These are phyloP conservation scores for Clarireedia paspali DNA, from an alignment of 2,329 filamentous ascomycete genomes.

Conservation along the genomic window DNA sequence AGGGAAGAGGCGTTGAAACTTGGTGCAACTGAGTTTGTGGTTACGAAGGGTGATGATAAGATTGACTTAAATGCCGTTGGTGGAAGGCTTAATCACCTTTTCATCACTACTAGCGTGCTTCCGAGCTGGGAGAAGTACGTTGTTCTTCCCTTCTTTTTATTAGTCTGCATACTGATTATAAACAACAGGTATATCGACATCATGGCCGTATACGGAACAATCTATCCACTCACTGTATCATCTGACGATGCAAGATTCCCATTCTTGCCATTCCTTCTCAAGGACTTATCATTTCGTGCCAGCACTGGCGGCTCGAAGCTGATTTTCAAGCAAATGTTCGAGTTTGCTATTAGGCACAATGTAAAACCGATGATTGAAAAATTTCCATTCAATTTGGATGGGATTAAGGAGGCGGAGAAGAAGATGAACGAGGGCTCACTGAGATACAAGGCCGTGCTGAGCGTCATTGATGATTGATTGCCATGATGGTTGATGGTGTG, in stretches of 20 bases:
- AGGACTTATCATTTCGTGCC: constrained; percentile 23
- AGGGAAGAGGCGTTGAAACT: constrained; percentile 48
- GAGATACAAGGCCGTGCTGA: constrained; percentile 15
- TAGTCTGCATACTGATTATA: neutral
- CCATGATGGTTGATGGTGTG: too few species aligned
- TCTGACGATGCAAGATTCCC: constrained; percentile 34
- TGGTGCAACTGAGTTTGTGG: constrained; percentile 46
- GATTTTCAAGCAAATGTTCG: constrained; percentile 50
- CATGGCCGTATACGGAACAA: constrained; percentile 48
- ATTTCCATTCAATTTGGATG: constrained; percentile 14
- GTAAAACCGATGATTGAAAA: constrained; percentile 39
- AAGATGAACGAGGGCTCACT: constrained; percentile 10
- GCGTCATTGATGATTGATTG: neutral
- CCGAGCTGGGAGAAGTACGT: constrained; percentile 46
- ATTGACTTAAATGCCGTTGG: neutral
- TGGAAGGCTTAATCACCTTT: constrained; percentile 25
- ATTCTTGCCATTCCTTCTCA: constrained; percentile 21
- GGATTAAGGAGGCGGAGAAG: constrained; percentile 11
- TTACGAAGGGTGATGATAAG: constrained; percentile 31
- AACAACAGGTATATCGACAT: constrained; percentile 45
- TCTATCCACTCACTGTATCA: constrained; percentile 59
- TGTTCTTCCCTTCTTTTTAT: constrained; percentile 25
- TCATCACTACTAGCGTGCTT: constrained; percentile 23
- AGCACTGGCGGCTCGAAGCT: constrained; percentile 29
- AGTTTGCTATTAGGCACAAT: constrained; percentile 48